Conservation (phyloP, 2,329 filamentous ascomycete genomes). For the Diaporthe ilicicola region DNA sequence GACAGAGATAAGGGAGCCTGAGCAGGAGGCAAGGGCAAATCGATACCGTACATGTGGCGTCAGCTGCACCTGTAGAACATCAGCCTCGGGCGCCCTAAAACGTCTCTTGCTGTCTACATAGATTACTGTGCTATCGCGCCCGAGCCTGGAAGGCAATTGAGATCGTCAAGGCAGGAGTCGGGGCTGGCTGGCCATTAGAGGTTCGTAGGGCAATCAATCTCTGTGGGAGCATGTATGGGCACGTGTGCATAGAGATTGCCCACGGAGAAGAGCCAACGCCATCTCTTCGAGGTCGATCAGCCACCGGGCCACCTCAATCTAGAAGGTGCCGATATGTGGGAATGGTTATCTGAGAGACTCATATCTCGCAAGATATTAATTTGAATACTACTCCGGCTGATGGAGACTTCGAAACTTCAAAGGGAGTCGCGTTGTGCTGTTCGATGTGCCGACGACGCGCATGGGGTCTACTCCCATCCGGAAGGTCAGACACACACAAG, state of each 20-base stretch:
- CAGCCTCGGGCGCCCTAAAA: not conserved
- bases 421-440: not conserved
- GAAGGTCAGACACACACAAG: not conserved
- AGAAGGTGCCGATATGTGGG: constrained; percentile 25
- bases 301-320: constrained; percentile 10
- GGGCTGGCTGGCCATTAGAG: not conserved
- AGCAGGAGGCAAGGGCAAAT: not conserved
- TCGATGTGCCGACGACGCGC: not conserved
- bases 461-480: not conserved
- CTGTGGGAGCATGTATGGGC: not conserved
- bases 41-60: not conserved
- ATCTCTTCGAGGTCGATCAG: not conserved
- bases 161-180: too few relatives aligned
- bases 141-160: not conserved
- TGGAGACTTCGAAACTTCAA: not conserved
- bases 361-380: not conserved
- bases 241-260: not conserved
- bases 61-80: not conserved
- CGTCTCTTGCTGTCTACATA: not conserved
- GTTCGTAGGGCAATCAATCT: constrained; percentile 1
- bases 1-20: not conserved
- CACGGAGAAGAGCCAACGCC: constrained; percentile 1
- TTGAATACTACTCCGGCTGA: not conserved
- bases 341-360: not conserved
- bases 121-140: not conserved